These are phyloP conservation scores for Cyberlindnera samutprakarnensis DNA, from an alignment of 805 yeast genomes.

Conservation along the genomic window DNA sequence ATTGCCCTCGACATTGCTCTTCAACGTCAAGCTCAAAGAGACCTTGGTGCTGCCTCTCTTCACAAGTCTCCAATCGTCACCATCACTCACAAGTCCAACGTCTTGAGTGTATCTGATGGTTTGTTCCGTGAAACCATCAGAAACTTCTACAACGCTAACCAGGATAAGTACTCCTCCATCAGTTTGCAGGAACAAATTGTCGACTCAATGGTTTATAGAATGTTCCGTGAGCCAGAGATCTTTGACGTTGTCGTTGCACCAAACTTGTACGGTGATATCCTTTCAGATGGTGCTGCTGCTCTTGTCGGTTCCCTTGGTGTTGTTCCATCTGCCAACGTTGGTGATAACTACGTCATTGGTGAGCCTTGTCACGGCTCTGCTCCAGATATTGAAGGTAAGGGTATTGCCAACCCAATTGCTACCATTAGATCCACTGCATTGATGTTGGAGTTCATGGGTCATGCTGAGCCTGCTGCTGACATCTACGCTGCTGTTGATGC, in stretches of 20 bases:
- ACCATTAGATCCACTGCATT: conserved; percentile 96
- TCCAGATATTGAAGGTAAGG: conserved; percentile 95
- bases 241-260: conserved; percentile 99
- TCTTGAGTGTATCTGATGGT: conserved; percentile 87
- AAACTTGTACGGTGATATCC: conserved; percentile 93
- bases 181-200: conserved; percentile 91
- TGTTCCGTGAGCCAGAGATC: conserved; percentile 97
- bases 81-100: conserved; percentile 95
- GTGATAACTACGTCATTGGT: conserved; percentile 92
- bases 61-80: conserved; percentile 61
- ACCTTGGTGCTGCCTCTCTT: conserved; percentile 47
- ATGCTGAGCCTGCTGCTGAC: conserved; percentile 80
- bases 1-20: conserved; percentile 91
- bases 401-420: conserved; percentile 94
- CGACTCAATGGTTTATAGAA: conserved; percentile 97
- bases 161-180: conserved; percentile 50
- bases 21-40: conserved; percentile 78
- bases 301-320: conserved; percentile 96
- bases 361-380: conserved; percentile 99
- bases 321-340: conserved; percentile 97
- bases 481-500: conserved; percentile 94
- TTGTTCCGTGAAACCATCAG: conserved; percentile 81
- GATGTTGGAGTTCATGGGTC: conserved; percentile 95
- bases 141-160: conserved; percentile 40
- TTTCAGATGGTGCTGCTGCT: conserved; percentile 98